These are phyloP conservation scores for Teunomyces panamensis DNA, from an alignment of 805 yeast genomes.

Conservation along the genomic window DNA sequence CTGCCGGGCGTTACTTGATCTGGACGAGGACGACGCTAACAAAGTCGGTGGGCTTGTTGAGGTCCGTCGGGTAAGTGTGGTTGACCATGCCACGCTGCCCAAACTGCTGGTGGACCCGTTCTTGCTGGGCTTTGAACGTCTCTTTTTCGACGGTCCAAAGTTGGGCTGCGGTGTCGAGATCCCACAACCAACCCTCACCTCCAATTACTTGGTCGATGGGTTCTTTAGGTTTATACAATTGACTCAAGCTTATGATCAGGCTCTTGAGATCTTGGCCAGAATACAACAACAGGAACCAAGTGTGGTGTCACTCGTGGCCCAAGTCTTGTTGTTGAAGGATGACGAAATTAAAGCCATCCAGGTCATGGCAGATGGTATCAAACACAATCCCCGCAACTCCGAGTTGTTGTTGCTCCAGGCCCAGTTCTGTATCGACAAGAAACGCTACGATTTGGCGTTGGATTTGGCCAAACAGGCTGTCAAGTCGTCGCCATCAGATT, in stretches of 20 bases:
- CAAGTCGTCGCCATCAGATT: slow-evolving; percentile 70
- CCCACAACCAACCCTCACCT: slow-evolving; percentile 61
- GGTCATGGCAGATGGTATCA: slow-evolving; percentile 49
- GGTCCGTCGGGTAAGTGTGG: slow-evolving; percentile 79
- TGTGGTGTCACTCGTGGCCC: slow-evolving; percentile 57
- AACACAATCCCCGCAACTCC: slow-evolving; percentile 51
- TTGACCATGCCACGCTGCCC: slow-evolving; percentile 48
- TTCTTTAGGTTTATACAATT: slow-evolving; percentile 61
- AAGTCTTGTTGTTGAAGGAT: slow-evolving; percentile 49
- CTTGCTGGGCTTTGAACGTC: slow-evolving; percentile 59
- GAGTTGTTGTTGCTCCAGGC: slow-evolving; percentile 56
- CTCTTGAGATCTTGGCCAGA: slow-evolving; percentile 54
- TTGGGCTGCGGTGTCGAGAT: slow-evolving; percentile 65
- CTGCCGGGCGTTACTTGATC: slow-evolving; percentile 66
- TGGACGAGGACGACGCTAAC: slow-evolving; percentile 62
- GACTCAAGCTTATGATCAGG: slow-evolving; percentile 63
- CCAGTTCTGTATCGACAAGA: slow-evolving; percentile 52
- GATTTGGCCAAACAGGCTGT: slow-evolving; percentile 62
- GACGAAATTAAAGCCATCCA: slow-evolving; percentile 60
- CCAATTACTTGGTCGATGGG: slow-evolving; percentile 74
- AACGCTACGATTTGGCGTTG: slow-evolving; percentile 54
- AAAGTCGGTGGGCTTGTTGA: slow-evolving; percentile 66
- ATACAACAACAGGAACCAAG: slow-evolving; percentile 51
- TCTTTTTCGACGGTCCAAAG: slow-evolving; percentile 64
- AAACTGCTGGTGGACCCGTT: slow-evolving; percentile 43